phyloP scores from a whole-genome alignment of 1,284 basidiomycete genomes.

The Trametes sp. region DNA sequence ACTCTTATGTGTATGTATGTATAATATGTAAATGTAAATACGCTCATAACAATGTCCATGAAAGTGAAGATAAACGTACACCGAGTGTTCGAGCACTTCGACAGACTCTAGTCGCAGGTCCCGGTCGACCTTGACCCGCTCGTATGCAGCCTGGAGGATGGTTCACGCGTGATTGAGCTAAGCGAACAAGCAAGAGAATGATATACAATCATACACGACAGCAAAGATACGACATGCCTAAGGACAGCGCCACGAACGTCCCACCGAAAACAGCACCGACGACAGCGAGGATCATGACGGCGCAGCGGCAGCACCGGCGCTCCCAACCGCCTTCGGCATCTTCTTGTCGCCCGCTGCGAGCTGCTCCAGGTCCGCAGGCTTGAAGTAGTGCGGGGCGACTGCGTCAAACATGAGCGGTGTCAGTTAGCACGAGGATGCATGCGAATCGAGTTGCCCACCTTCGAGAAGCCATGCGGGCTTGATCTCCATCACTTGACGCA shows the following conservation, averaged over 20 bases:
- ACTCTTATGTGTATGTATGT: too few relatives aligned
- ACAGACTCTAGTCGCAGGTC: too few relatives aligned
- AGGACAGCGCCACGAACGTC: background rate
- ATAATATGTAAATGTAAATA: too few relatives aligned
- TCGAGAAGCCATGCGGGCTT: conserved; percentile 94
- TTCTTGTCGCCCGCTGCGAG: conserved; percentile 86
- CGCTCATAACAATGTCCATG: too few relatives aligned
- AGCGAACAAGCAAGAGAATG: too few relatives aligned
- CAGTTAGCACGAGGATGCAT: background rate
- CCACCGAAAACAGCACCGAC: background rate
- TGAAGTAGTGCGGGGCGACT: conserved; percentile 97
- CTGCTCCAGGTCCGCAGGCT: conserved; percentile 86
- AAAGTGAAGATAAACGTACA: too few relatives aligned
- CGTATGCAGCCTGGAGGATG: too few relatives aligned
- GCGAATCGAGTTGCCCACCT: conserved; percentile 61
- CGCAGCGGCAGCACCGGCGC: conserved; percentile 27
- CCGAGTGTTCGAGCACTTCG: too few relatives aligned
- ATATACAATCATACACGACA: conserved; percentile 8
- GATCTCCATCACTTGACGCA: conserved; percentile 97
- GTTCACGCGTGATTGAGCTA: too few relatives aligned
- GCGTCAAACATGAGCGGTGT: background rate
- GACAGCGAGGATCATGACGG: conserved; percentile 7
- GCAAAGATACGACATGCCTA: conserved; percentile 2
- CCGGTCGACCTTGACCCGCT: too few relatives aligned
- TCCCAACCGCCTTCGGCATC: conserved; percentile 79